Evolutionary conservation across 2,329 filamentous ascomycete species (phyloP), one percentile per base, ranked within the genome.

Genomic region (Helotiales sp.): DNA sequence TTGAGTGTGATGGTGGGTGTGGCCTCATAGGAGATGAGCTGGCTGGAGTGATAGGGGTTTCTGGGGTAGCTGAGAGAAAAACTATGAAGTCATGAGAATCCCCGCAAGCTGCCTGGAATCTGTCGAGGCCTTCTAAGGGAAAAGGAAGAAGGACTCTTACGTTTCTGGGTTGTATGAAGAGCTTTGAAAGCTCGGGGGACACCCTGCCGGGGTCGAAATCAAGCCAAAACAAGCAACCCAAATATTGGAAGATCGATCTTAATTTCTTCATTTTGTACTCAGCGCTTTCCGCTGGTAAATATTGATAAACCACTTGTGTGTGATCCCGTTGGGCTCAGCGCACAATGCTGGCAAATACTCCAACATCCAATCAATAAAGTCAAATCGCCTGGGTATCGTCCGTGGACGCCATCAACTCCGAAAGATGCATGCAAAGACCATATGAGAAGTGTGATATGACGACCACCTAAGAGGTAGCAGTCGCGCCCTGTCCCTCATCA

Each of bases 331-430:
- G n/a, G 20, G 52, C 52, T 55, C 52, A 55, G 28, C 28, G 52
- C 52, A 26, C 30, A 15, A 55, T 30, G 30, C 28, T 55, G 30
- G 52, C 28, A 55, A 34, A 34, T 55, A 34, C 17, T 55, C 52
- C n/a, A 34, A 55, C 52, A 52, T 32, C 22, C 13, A 55, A 30
- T 20, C 34, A 49, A 49, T n/a, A 45, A 34, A 50, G 15, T 20
- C 43, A 61, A 50, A 34, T 45, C 15, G 15, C 43, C 20, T 20
- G 58, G 58, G 58, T 61, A 61, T 61, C 40, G 40, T 49, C 58
- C 28, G 1, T 57, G 28, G 52, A 37, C 52, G 52, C 52, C 58
- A 26, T 49, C 58, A 61, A 61, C 58, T 61, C 58, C 58, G 49
- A 52, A 28, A 20, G 3, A 62, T 62, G 60, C 32, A 26, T 32